Base-by-base conservation (phyloP, 768 basidiomycete genomes). In the Tricholomella constricta region DNA sequence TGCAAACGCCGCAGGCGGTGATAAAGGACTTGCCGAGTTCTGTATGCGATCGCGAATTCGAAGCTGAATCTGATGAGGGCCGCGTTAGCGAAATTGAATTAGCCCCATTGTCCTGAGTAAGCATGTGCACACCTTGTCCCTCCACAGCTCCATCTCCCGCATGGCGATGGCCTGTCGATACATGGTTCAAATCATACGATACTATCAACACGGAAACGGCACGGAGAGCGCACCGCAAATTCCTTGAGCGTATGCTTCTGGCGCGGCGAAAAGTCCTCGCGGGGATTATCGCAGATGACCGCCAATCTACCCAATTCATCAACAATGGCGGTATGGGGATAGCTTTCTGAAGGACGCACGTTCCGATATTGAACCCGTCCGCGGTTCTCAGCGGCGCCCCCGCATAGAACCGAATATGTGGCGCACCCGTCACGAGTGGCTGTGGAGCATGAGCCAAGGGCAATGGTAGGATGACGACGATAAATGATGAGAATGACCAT, bases 81-180 rank as follows among this genome's bases (percentile, higher is more conserved):
- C 23, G 34, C 15, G 12, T 45, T 47, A 36, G 43, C 19, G 26
- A 52, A 19, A 34, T 32, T 45, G 20, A 11, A 12, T 38, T 41
- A 22, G 26, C 23, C 45, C 29, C 14, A 2, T 31, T 29, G 45
- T 15, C 41, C 15, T 31, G 27, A 53, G 26, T 19, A 14, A 4
- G 9, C 11, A 6, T 22, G 3, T 14, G 51, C 66, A 36, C 51
- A 89, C 90, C 78, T 97, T 96, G 68, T 97, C 94, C 54, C 88
- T 77, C 94, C 94, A 97, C 2, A 97, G 74, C 66, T 97, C 95
- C 85, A 98, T 85, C 69, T 98, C 95, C 31, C 95, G 83, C 88
- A 97, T 91, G 15, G 88, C 87, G 51, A 98, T 86, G 2, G 91
- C 92, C 77, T 78, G 51, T 32, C 4, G 3, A 29, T 20, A 46